Percentiles rank a stretch among this genome's conserved stretches.
phyloP scores from a whole-genome alignment of 75 land plant species.

The Cunninghamia lanceolata region DNA sequence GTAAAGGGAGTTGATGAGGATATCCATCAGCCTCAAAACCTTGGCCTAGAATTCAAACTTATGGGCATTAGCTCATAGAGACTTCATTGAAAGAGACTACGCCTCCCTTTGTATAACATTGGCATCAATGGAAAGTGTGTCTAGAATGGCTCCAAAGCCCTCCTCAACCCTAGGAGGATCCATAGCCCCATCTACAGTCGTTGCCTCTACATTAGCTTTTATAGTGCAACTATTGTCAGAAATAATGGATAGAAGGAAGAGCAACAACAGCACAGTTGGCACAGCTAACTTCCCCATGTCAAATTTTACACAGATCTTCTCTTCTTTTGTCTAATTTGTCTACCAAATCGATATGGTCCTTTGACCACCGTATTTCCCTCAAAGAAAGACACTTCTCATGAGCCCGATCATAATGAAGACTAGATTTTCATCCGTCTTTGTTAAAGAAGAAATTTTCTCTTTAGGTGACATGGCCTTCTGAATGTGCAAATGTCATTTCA shows the following conservation, averaged over 20 bases:
- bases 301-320: too few relatives aligned
- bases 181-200: conserved; percentile 33
- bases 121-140: conserved; percentile 83
- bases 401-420: too few relatives aligned
- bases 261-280: conserved; percentile 48
- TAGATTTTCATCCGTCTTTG: too few relatives aligned
- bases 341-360: neutral
- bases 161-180: conserved; percentile 87
- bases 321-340: neutral
- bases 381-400: too few relatives aligned
- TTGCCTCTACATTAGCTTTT: conserved; percentile 63
- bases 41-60: conserved; percentile 98
- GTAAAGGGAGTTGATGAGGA: conserved; percentile 94
- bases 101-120: conserved; percentile 89
- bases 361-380: too few relatives aligned
- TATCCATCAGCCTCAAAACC: conserved; percentile 98
- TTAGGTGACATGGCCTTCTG: too few relatives aligned
- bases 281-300: conserved; percentile 58
- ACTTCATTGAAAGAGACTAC: conserved; percentile 75
- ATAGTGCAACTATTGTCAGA: conserved; percentile 61
- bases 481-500: too few relatives aligned
- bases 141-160: conserved; percentile 70
- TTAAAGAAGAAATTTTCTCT: too few relatives aligned
- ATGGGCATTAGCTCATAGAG: conserved; percentile 70
- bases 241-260: conserved; percentile 37